Percentiles rank a stretch among this genome's conserved stretches.
These are phyloP conservation scores for Candida ovalis DNA, from an alignment of 805 yeast genomes.

Conservation along the genomic window DNA sequence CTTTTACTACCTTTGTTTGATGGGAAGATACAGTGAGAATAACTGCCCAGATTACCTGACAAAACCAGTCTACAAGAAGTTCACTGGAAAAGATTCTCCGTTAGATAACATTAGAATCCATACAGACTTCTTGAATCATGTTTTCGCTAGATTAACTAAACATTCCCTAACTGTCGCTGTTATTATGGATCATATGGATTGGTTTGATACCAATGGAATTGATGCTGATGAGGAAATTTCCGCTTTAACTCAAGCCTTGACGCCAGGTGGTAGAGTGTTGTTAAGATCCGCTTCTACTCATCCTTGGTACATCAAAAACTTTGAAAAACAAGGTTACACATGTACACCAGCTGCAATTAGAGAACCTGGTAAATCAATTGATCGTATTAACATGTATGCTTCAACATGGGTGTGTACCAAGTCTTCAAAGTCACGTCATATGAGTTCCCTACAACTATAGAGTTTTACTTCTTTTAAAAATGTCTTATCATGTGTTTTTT, in stretches of 20 bases:
- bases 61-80: slow-evolving; percentile 48
- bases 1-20: slow-evolving; percentile 67
- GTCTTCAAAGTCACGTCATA: slow-evolving; percentile 35
- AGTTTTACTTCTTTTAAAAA: not conserved
- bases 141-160: slow-evolving; percentile 58
- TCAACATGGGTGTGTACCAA: slow-evolving; percentile 84
- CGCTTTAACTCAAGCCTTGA: slow-evolving; percentile 59
- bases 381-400: slow-evolving; percentile 83
- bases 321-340: slow-evolving; percentile 62
- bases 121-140: slow-evolving; percentile 76
- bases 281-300: slow-evolving; percentile 67
- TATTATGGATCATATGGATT: slow-evolving; percentile 91
- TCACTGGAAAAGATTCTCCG: slow-evolving; percentile 46
- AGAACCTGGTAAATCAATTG: slow-evolving; percentile 60
- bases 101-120: slow-evolving; percentile 71
- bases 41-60: slow-evolving; percentile 80
- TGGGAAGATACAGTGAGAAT: slow-evolving; percentile 52
- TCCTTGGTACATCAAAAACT: slow-evolving; percentile 76
- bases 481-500: not conserved
- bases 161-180: slow-evolving; percentile 70
- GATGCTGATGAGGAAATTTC: slow-evolving; percentile 66
- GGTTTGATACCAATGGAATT: slow-evolving; percentile 67
- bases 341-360: slow-evolving; percentile 72
- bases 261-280: slow-evolving; percentile 68
- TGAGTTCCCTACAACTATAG: slow-evolving; percentile 41